Base-by-base conservation (phyloP, 2,329 filamentous ascomycete genomes). In the Cytospora piceicola region DNA sequence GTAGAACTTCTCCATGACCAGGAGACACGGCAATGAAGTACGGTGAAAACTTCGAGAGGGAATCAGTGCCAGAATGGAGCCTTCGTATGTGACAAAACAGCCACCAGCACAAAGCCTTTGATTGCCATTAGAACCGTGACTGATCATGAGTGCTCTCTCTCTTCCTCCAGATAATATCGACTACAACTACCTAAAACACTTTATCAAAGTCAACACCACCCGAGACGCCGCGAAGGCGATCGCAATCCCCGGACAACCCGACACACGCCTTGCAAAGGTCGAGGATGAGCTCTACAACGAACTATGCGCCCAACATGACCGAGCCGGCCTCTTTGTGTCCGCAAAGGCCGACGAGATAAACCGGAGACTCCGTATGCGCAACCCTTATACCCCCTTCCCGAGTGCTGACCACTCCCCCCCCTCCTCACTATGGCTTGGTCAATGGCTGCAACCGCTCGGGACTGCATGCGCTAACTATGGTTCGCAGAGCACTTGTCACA, bases 171-270 rank as follows among this genome's bases (percentile, higher is more conserved):
- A 94, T 76, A 95, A 96, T 77, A 88, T 96, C 77, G 92, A 95
- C 77, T 96, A 96, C 82, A 92, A 94, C 76, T 90, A 91, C 58
- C 85, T 96, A 69, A 96, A 96, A 78, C 85, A 91, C 75, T 84
- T 92, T 73, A 94, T 96, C 81, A 95, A 94, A 76, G 85, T 85
- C 67, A 86, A 93, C 74, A 96, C 92, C 1, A 90, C 88, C 15
- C 85, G 84, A 54, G 87, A 89, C 76, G 87, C 90, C 72, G 89
- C 88, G 58, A 82, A 81, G 32, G 89, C 90, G 55, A 87, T 93
- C 64, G 83, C 88, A 24, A 94, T 95, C 63, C 92, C 92, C 1
- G 91, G 91, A 20, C 87, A 90, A 63, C 82, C 82, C 70, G 87
- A 90, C 73, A 77, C 80, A 11, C 77, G 81, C 1, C 80, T 90